A percentile compares a stretch with the other conserved stretches of the same genome.
These are phyloP conservation scores for Paecilomyces fulvus DNA, from an alignment of 2,329 filamentous ascomycete species.

Conservation along the genomic window DNA sequence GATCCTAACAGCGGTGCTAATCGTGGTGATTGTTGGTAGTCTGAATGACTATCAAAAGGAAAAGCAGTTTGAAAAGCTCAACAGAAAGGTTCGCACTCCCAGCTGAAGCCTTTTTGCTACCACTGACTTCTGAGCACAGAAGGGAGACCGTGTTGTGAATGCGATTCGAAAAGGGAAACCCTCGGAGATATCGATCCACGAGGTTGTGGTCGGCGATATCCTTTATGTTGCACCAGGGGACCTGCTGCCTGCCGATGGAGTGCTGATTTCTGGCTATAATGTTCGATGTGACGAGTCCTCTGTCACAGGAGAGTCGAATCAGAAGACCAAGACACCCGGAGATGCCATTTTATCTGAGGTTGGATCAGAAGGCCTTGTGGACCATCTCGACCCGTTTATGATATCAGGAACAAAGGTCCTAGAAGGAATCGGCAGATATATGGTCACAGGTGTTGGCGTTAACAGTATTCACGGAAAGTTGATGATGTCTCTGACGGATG, in stretches of 20 bases:
- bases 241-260: slow-evolving; percentile 61
- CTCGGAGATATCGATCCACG: slow-evolving; percentile 54
- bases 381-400: slow-evolving; percentile 80
- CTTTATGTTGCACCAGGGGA: slow-evolving; percentile 62
- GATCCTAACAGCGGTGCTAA: slow-evolving; percentile 56
- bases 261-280: slow-evolving; percentile 58
- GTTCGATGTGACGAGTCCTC: slow-evolving; percentile 67
- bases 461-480: slow-evolving; percentile 72
- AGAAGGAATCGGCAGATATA: too few species aligned
- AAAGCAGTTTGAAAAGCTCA: slow-evolving; percentile 55
- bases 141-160: slow-evolving; percentile 58
- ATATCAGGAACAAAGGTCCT: slow-evolving; percentile 70
- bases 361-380: too few species aligned
- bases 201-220: slow-evolving; percentile 62
- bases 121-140: too few species aligned
- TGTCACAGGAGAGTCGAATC: slow-evolving; percentile 67
- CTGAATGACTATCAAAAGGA: slow-evolving; percentile 62
- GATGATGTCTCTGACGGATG: too few species aligned
- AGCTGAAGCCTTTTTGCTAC: too few species aligned
- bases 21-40: slow-evolving; percentile 55
- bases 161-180: slow-evolving; percentile 59
- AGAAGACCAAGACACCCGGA: too few species aligned
- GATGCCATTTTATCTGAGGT: too few species aligned
- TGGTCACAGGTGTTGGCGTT: slow-evolving; percentile 63
- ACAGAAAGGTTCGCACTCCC: slow-evolving; percentile 41